phyloP scores from a whole-genome alignment of 1,284 basidiomycete species.

The Papiliotrema fonsecae region DNA sequence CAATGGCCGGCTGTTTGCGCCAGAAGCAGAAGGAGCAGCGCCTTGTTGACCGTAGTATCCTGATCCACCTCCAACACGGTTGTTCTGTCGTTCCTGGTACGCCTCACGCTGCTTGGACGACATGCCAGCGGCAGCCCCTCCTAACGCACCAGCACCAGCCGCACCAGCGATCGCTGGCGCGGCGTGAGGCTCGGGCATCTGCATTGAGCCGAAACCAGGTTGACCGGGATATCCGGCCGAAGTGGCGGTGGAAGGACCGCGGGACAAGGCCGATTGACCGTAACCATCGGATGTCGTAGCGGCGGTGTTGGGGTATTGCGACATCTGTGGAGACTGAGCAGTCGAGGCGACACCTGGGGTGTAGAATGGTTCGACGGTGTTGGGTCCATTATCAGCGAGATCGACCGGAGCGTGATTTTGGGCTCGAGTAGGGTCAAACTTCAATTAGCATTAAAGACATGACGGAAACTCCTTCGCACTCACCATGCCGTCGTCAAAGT shows the following conservation, averaged over 20 bases:
- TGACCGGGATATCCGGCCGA: constrained; percentile 40
- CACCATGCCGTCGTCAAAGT: constrained; percentile 49
- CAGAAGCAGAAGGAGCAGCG: constrained; percentile 5
- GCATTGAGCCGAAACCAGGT: constrained; percentile 21
- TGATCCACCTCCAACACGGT: constrained; percentile 31
- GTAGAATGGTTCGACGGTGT: constrained; percentile 42
- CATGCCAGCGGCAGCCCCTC: constrained; percentile 19
- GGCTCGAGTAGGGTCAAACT: constrained; percentile 42
- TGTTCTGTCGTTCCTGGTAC: constrained; percentile 34
- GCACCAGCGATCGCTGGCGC: constrained; percentile 12
- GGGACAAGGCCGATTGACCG: constrained; percentile 25
- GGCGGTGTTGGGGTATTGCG: constrained; percentile 35
- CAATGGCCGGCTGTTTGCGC: no score
- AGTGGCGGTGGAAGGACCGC: constrained; percentile 33
- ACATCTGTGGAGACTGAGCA: constrained; percentile 36
- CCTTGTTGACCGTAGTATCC: constrained; percentile 4
- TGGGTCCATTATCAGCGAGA: constrained; percentile 30
- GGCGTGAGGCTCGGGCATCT: constrained; percentile 27
- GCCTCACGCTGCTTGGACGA: constrained; percentile 41
- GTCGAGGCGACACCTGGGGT: constrained; percentile 35
- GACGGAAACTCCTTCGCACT: no score
- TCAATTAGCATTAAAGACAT: neutral
- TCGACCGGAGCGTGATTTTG: constrained; percentile 40
- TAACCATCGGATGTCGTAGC: constrained; percentile 30
- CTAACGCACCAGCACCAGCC: constrained; percentile 14